These are phyloP conservation scores for Psilocybe cyanescens DNA, from an alignment of 768 basidiomycete species.

Conservation along the genomic window DNA sequence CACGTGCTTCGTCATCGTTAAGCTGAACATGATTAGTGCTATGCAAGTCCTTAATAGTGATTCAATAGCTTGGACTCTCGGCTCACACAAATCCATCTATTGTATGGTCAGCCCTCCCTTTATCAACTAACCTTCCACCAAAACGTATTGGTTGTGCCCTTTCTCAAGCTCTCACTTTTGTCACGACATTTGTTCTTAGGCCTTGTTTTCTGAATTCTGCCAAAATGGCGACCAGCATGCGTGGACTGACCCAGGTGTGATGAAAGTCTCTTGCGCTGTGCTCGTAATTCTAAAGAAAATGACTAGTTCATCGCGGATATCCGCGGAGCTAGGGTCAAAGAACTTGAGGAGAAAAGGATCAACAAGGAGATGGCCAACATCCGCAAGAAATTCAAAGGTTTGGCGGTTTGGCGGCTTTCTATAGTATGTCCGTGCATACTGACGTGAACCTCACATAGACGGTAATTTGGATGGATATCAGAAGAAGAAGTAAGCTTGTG, in stretches of 20 bases:
- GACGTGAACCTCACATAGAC: constrained; percentile 44
- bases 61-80: not conserved
- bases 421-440: not conserved
- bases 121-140: not conserved
- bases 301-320: constrained; percentile 97
- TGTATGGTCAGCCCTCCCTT: not conserved
- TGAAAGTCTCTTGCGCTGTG: constrained; percentile 5
- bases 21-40: not conserved
- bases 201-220: constrained; percentile 1
- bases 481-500: constrained; percentile 79
- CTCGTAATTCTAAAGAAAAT: constrained; percentile 15
- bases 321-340: constrained; percentile 93
- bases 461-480: constrained; percentile 90
- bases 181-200: not conserved
- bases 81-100: not conserved
- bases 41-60: not conserved
- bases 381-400: constrained; percentile 97
- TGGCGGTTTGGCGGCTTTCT: constrained; percentile 7
- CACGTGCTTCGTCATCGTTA: constrained; percentile 7
- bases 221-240: constrained; percentile 88
- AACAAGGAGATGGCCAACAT: constrained; percentile 99
- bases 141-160: not conserved
- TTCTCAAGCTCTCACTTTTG: not conserved
- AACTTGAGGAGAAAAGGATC: constrained; percentile 97
- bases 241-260: constrained; percentile 88